These are phyloP conservation scores for Nothopassalora personata DNA, from an alignment of 2,329 filamentous ascomycete species.

Conservation along the genomic window DNA sequence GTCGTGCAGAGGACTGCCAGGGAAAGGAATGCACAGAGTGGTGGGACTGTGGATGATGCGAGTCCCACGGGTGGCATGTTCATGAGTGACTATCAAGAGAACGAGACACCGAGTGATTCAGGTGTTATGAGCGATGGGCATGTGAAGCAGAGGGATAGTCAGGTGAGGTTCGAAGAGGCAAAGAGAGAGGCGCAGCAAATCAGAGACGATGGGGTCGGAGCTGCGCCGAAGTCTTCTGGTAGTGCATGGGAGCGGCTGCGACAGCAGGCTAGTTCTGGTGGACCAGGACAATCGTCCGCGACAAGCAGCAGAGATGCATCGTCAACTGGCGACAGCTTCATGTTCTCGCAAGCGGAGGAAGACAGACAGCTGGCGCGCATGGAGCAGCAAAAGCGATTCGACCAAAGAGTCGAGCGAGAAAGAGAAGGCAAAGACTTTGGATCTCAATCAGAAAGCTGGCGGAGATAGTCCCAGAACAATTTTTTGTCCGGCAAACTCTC, in stretches of 20 bases:
- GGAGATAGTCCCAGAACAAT: not conserved
- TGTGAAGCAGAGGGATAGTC: conserved; percentile 14
- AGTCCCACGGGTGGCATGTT: conserved; percentile 36
- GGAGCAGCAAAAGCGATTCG: conserved; percentile 48
- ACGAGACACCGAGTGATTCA: conserved; percentile 15
- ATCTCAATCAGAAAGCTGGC: not conserved
- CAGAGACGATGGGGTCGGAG: not conserved
- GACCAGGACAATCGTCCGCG: conserved; percentile 16
- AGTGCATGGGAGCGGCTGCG: conserved; percentile 44
- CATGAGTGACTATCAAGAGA: conserved; percentile 30
- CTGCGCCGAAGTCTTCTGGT: conserved; percentile 19
- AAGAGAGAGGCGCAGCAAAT: not conserved
- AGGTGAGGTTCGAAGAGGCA: conserved; percentile 3
- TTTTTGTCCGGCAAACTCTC: no score
- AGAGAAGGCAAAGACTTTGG: conserved; percentile 43
- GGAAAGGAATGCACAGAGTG: conserved; percentile 1
- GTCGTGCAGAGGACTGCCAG: conserved; percentile 17
- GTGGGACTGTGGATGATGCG: conserved; percentile 34
- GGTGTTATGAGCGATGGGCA: conserved; percentile 31
- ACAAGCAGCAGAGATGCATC: conserved; percentile 28
- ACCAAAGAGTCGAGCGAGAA: conserved; percentile 46
- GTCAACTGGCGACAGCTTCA: conserved; percentile 40
- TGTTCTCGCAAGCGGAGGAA: conserved; percentile 40
- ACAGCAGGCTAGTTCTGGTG: conserved; percentile 23
- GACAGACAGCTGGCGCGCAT: conserved; percentile 40